phyloP scores from a whole-genome alignment of 1,139 yeast species.

The Nakaseomyces uthaithaninus region DNA sequence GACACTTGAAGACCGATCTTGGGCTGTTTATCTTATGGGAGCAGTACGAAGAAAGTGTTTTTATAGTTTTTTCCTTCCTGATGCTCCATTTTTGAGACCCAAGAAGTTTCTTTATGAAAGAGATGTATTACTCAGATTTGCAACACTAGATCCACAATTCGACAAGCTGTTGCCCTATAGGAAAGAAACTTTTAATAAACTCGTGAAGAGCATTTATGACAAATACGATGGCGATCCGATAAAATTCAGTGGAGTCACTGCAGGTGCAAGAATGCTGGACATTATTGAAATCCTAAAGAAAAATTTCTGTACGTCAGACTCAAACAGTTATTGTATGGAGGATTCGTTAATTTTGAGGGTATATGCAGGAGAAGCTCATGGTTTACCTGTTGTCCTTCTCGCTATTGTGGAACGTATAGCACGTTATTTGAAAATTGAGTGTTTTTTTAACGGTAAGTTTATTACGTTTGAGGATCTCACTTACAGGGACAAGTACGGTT shows the following conservation, averaged over 20 bases:
- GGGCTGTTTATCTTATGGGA: slow-evolving; percentile 4
- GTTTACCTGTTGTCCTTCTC: slow-evolving; percentile 20
- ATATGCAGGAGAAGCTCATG: slow-evolving; percentile 24
- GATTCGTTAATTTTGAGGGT: slow-evolving; percentile 25
- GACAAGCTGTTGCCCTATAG: slow-evolving; percentile 19
- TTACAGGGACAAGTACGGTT: slow-evolving; percentile 16
- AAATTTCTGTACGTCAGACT: not conserved
- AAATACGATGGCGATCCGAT: slow-evolving; percentile 12
- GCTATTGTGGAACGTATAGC: slow-evolving; percentile 24
- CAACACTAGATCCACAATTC: slow-evolving; percentile 24
- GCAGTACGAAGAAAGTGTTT: slow-evolving; percentile 5
- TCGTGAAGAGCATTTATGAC: slow-evolving; percentile 8
- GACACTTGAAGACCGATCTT: slow-evolving; percentile 3
- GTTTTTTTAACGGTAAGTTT: slow-evolving; percentile 17
- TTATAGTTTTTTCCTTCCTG: not conserved
- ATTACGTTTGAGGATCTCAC: slow-evolving; percentile 18
- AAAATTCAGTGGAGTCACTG: slow-evolving; percentile 10
- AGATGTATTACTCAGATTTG: slow-evolving; percentile 11
- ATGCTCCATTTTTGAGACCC: not conserved
- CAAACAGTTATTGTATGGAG: slow-evolving; percentile 14
- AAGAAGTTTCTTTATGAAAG: slow-evolving; percentile 2
- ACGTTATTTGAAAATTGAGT: slow-evolving; percentile 15
- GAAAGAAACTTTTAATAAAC: slow-evolving; percentile 11
- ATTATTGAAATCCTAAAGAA: slow-evolving; percentile 1
- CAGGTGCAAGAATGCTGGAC: not conserved